Evolutionary conservation across 2,329 filamentous ascomycete species (phyloP).

Genomic region (Aureobasidium lini): DNA sequence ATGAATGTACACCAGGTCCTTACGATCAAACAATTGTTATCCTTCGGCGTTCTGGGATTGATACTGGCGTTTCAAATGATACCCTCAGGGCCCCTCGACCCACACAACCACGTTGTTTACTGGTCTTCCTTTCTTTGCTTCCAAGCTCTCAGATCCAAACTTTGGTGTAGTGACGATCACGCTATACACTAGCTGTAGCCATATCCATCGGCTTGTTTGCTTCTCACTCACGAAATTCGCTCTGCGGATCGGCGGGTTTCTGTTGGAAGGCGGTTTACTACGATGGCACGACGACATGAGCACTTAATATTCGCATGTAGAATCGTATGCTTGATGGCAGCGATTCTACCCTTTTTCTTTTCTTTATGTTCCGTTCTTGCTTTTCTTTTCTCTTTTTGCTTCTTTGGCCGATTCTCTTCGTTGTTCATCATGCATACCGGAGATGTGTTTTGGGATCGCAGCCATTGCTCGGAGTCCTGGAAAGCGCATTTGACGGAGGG

Average conservation of each 20-base stretch:
- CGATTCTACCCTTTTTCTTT: background rate
- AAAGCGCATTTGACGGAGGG: constrained; percentile 3
- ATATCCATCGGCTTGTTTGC: background rate
- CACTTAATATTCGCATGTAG: constrained; percentile 12
- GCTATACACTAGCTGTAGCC: background rate
- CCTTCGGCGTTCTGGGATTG: background rate
- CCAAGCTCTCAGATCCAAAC: background rate
- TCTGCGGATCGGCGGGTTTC: background rate
- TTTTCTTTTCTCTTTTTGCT: background rate
- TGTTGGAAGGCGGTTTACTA: constrained; percentile 4
- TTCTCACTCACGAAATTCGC: background rate
- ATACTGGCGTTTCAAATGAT: constrained; percentile 12
- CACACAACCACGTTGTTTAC: background rate
- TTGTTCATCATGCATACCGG: constrained; percentile 5
- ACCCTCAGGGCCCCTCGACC: constrained; percentile 6
- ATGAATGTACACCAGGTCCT: background rate
- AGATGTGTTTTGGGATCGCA: background rate
- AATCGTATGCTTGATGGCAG: background rate
- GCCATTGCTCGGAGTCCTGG: constrained; percentile 10
- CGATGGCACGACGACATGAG: constrained; percentile 11
- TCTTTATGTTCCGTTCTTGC: background rate
- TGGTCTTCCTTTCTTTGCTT: constrained; percentile 5
- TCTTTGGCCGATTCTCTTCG: background rate
- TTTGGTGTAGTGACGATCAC: background rate
- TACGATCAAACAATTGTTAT: background rate